Percentiles rank a stretch among this genome's conserved stretches.
phyloP scores from a whole-genome alignment of 176 grass and related monocot genomes.

The Alloteropsis semialata region DNA sequence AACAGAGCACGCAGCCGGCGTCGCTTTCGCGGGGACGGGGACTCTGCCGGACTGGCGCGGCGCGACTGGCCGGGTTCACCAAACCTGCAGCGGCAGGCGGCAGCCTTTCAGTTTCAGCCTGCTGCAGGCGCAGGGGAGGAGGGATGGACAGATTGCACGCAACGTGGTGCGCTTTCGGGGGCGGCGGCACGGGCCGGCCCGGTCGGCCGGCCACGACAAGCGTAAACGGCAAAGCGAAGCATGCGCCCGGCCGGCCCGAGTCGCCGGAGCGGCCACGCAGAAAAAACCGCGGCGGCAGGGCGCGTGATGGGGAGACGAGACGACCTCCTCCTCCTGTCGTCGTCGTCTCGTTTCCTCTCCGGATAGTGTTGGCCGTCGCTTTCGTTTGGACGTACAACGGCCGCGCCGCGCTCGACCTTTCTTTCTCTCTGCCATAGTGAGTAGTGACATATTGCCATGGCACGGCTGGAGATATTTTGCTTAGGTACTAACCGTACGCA shows the following conservation, averaged over 20 bases:
- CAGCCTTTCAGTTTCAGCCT: background rate
- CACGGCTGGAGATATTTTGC: background rate
- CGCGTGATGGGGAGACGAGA: background rate
- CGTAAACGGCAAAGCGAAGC: slow-evolving; percentile 45
- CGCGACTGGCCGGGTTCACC: background rate
- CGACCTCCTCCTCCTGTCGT: background rate
- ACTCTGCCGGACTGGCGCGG: background rate
- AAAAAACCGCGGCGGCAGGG: slow-evolving; percentile 1
- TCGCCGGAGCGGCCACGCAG: background rate
- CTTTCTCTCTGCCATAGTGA: background rate
- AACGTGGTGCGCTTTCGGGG: slow-evolving; percentile 34
- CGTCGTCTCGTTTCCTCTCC: background rate
- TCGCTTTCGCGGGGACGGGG: slow-evolving; percentile 4
- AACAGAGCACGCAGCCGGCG: background rate
- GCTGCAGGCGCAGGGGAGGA: background rate
- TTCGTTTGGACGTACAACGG: background rate
- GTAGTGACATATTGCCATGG: background rate
- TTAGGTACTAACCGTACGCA: background rate
- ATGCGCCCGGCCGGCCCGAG: background rate
- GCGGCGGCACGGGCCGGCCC: background rate
- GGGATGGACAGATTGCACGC: slow-evolving; percentile 4
- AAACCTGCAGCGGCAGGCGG: background rate
- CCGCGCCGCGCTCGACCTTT: background rate
- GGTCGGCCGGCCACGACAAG: slow-evolving; percentile 27
- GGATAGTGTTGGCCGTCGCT: background rate